Percentiles rank a stretch among this genome's conserved stretches.
phyloP scores from a whole-genome alignment of 73 alveolate genomes.

The Uronychia binucleata region DNA sequence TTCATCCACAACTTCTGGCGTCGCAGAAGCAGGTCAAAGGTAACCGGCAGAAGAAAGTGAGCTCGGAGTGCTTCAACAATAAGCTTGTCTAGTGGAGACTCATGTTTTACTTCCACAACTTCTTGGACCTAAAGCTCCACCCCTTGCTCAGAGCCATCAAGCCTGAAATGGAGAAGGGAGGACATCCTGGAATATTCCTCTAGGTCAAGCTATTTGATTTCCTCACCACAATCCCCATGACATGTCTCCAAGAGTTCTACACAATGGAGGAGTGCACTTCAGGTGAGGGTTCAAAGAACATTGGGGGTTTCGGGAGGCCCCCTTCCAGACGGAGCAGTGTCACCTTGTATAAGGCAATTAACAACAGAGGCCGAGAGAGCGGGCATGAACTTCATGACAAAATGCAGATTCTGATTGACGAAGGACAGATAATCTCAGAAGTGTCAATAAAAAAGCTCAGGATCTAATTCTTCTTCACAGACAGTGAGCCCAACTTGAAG shows the following conservation, averaged over 20 bases:
- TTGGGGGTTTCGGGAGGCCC: too few species aligned
- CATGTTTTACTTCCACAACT: slow-evolving; percentile 78
- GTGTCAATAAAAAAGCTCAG: slow-evolving; percentile 46
- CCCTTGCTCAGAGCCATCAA: slow-evolving; percentile 9
- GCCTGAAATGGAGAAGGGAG: slow-evolving; percentile 11
- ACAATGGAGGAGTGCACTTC: background rate
- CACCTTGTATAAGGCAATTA: too few species aligned
- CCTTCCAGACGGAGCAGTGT: too few species aligned
- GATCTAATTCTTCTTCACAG: slow-evolving; percentile 79
- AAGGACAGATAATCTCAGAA: background rate
- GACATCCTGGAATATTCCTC: slow-evolving; percentile 10
- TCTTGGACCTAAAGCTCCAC: slow-evolving; percentile 39
- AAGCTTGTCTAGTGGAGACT: slow-evolving; percentile 89
- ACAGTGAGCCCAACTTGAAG: slow-evolving; percentile 40
- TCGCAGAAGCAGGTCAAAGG: slow-evolving; percentile 43
- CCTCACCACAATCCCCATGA: slow-evolving; percentile 23
- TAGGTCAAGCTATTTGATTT: slow-evolving; percentile 54
- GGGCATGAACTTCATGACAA: too few species aligned
- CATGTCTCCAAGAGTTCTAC: background rate
- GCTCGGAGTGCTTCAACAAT: slow-evolving; percentile 74
- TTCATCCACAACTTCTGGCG: slow-evolving; percentile 29
- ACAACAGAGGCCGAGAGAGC: too few species aligned
- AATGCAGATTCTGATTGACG: slow-evolving; percentile 11
- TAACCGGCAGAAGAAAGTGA: slow-evolving; percentile 72
- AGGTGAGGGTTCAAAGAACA: background rate